Percentiles rank a stretch among this genome's conserved stretches.
Evolutionary conservation across 306 rosid genomes (phyloP).

Genomic region (Lupinus albus): DNA sequence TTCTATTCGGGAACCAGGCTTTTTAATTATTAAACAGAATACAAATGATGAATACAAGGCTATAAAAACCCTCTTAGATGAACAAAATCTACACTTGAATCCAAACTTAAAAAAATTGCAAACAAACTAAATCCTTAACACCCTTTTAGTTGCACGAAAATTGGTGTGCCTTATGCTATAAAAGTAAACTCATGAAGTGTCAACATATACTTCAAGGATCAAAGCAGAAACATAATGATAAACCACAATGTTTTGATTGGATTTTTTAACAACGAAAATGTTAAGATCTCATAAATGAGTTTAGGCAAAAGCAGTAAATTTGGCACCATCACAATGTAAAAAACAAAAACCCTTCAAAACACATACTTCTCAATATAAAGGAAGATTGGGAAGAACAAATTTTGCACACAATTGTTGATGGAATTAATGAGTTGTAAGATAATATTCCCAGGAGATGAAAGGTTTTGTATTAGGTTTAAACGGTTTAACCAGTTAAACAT

Average conservation of each 20-base stretch:
- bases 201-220: too few species aligned
- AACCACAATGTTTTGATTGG: not conserved
- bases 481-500: too few species aligned
- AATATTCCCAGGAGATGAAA: not conserved
- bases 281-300: not conserved
- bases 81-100: not conserved
- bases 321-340: not conserved
- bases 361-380: not conserved
- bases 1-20: too few species aligned
- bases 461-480: too few species aligned
- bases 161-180: too few species aligned
- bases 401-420: not conserved
- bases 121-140: too few species aligned
- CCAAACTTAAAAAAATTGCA: not conserved
- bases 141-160: too few species aligned
- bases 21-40: too few species aligned
- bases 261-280: not conserved
- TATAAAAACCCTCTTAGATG: not conserved
- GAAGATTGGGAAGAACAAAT: not conserved
- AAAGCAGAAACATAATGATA: not conserved
- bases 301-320: not conserved
- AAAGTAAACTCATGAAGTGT: too few species aligned
- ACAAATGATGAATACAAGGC: not conserved
- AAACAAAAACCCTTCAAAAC: not conserved
- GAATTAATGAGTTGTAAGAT: not conserved